Evolutionary conservation across 306 rosid species (phyloP), one percentile per base, ranked within the genome.

Genomic region (Cicer chorassanicum): DNA sequence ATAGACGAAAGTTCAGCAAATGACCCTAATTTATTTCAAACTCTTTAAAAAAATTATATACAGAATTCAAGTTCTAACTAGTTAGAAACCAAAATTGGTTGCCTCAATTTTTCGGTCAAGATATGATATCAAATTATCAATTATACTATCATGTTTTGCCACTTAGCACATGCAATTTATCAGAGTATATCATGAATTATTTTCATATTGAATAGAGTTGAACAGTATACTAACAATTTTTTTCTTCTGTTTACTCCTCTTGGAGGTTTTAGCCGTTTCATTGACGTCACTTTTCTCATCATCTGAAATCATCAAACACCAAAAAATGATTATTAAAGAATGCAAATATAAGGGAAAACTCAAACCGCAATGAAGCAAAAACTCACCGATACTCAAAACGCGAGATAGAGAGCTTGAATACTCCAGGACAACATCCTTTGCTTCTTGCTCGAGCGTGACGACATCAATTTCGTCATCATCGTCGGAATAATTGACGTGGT

Each of bases 361-460:
- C 43, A 36, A 15, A 53, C 14, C 9, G 18, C 19, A 21, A 68
- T 9, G 9, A 51, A 46, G 21, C 4, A 45, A 54, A 50, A 41
- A 75, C 70, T 41, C 46, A 88, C 97, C 96, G 1, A 87, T 78
- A 69, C 41, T 83, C 40, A 91, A 78, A 71, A 83, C 78, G 54
- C 70, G 79, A 64, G 90, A 86, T 48, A 91, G 75, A 49, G 92
- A 83, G 72, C 72, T 73, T 38, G 97, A 87, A 74, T 88, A 94
- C 24, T 88, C 95, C 45, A 78, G 81, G 48, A 66, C 87, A 12
- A 79, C 87, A 18, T 86, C 83, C 71, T 82, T 79, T 1, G 98
- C 98, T 82, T 90, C 92, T 78, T 82, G 74, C 80, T 91, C 96
- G 10, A 94, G 86, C 5, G 83, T 83, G 15, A 61, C 45, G 73